phyloP scores from a whole-genome alignment of 345 rosid genomes.

The Rhodomyrtus tomentosa region DNA sequence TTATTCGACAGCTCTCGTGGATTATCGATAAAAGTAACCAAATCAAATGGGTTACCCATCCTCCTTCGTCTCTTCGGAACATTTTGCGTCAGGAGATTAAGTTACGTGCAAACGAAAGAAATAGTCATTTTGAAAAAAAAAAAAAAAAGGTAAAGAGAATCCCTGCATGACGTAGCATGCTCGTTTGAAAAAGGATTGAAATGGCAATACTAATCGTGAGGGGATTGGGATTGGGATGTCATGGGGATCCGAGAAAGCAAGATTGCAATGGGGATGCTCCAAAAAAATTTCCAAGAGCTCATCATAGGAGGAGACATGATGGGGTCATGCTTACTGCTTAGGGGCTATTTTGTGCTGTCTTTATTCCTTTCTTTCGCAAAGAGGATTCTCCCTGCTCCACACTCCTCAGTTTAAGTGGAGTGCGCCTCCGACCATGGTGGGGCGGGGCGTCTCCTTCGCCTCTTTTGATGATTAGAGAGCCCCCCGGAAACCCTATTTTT shows the following conservation, averaged over 20 bases:
- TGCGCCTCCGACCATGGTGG: slow-evolving; percentile 1
- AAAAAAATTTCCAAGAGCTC: neutral
- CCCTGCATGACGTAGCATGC: neutral
- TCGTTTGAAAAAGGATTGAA: neutral
- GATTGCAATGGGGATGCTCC: neutral
- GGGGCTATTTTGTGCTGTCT: slow-evolving; percentile 7
- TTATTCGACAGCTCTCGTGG: neutral
- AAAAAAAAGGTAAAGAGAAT: neutral
- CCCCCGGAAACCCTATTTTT: neutral
- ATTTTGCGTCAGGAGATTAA: too few species aligned
- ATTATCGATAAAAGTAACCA: neutral
- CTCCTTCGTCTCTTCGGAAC: too few species aligned
- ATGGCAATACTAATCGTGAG: neutral
- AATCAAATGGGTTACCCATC: neutral
- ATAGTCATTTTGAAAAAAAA: too few species aligned
- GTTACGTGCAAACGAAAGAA: too few species aligned
- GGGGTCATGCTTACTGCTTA: slow-evolving; percentile 8
- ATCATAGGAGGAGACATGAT: neutral
- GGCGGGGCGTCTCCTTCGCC: neutral
- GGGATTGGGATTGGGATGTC: neutral
- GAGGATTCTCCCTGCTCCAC: neutral
- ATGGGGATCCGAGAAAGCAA: neutral
- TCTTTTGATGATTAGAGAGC: neutral
- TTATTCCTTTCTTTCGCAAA: slow-evolving; percentile 17
- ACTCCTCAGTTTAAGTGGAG: neutral